Evolutionary conservation across 2,329 filamentous ascomycete species (phyloP), one percentile per base, ranked within the genome.

Genomic region (Penicillium griseofulvum): DNA sequence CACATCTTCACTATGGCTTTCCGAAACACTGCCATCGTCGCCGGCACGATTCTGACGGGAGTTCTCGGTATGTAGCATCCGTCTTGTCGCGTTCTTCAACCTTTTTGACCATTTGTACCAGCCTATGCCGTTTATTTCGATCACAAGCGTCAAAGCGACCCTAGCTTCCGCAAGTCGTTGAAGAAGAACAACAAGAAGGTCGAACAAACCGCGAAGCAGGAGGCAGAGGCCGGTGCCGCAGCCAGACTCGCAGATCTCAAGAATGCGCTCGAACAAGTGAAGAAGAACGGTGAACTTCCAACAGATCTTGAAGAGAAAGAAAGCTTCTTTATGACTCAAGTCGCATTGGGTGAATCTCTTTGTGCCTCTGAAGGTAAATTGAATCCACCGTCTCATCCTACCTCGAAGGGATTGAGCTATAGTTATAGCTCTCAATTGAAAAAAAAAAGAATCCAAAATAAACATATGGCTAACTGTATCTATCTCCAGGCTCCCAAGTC

Each of bases 251-350:
- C 89, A 74, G 79, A 82, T 66, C 89, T 99, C 78, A 88, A 87
- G 76, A 76, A 77, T 54, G 86, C 84, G 49, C 88, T 97, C 46
- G 86, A 91, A 66, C 83, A 88, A 67, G 91, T 92, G 66, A 90
- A 91, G 78, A 88, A 89, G 55, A 91, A 96, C 75, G 94, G 93
- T 41, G 51, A 54, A 54, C 97, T 96, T 83, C 94, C 94, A 46
- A 81, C 83, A 41, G 90, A 91, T 68, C 86, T 93, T 34, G 93
- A 97, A 74, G 91, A 96, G 80, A 91, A 90, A 74, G 94, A 99
- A 81, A 84, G 86, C 58, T 99, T 90, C 81, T 99, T 99, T 79
- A 96, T 97, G 85, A 87, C 91, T 73, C 91, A 96, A 78, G 91
- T 99, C 62, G 90, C 91, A 66, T 81, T 86, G 71, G 94, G 94